Conservation (phyloP, 129 eudicot genomes). For the Cynara cardunculus region DNA sequence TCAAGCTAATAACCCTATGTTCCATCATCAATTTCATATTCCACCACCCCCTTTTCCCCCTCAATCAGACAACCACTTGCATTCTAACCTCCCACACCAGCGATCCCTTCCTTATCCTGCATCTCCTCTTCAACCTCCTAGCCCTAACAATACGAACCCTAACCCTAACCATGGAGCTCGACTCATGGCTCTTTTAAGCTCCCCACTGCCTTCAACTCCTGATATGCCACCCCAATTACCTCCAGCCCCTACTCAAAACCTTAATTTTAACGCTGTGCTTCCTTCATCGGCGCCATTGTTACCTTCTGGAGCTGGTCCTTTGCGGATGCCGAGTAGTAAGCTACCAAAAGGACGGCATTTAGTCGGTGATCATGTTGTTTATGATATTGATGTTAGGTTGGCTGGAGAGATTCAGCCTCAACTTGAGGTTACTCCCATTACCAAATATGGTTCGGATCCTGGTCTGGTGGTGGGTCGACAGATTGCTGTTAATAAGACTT, state of each 20-base stretch:
- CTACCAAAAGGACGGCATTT: conserved; percentile 83
- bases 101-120: conserved; percentile 71
- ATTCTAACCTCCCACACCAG: conserved; percentile 52
- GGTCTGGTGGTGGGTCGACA: conserved; percentile 77
- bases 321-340: conserved; percentile 85
- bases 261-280: conserved; percentile 16
- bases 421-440: conserved; percentile 88
- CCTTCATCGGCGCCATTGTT: conserved; percentile 21
- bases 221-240: conserved; percentile 43
- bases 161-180: conserved; percentile 65
- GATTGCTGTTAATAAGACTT: conserved; percentile 77
- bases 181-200: conserved; percentile 66
- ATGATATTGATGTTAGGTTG: conserved; percentile 71
- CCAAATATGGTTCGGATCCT: conserved; percentile 86
- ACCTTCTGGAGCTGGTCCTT: conserved; percentile 34
- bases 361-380: conserved; percentile 51
- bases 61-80: conserved; percentile 28
- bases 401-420: conserved; percentile 89
- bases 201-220: conserved; percentile 39
- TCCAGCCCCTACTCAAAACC: conserved; percentile 32
- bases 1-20: conserved; percentile 29
- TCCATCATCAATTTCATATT: conserved; percentile 29
- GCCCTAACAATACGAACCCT: conserved; percentile 34
- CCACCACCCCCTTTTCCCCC: conserved; percentile 9
- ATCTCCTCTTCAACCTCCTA: conserved; percentile 60